Base-by-base conservation (phyloP, 1,284 basidiomycete species). In the Flammula alnicola region DNA sequence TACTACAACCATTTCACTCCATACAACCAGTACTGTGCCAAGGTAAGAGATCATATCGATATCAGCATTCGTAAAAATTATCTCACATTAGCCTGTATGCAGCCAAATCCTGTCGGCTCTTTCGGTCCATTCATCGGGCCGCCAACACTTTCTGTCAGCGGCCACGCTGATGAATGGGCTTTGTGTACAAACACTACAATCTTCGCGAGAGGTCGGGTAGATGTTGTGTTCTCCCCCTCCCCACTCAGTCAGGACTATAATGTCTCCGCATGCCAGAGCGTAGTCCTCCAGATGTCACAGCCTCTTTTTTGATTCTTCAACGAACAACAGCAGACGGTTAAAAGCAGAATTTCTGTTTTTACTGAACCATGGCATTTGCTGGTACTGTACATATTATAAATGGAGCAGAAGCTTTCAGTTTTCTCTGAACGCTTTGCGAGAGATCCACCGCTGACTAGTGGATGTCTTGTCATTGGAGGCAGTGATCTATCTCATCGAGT, bases 41-140 rank as follows among this genome's bases (percentile, higher is more conserved):
- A 47, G 48, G 55, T 56, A n/a, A 20, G 44, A n/a, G n/a, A n/a
- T n/a, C n/a, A n/a, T n/a, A n/a, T 38, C 9, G 0, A 6, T 32
- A 5, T 4, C n/a, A 8, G 8, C 16, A 4, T 9, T 22, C 12
- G 25, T 14, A 16, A 25, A 14, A n/a, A 23, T 20, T 19, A 29
- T 16, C 3, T 9, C 10, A 26, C 16, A 30, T 11, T 29, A 3
- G 29, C 25, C 1, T 10, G 11, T 27, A 23, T 23, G 9, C 17
- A 55, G 54, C 49, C 49, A 20, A 55, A 55, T 19, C 49, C 49
- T 27, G 31, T 55, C 5, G 44, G 49, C 22, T 14, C 30, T 3
- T 51, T 52, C 23, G 54, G 54, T 5, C 47, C 50, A 4, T 55
- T 49, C 32, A 52, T 55, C 33, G 54, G 54, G 5, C 50, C 49